Percentiles rank a stretch among this genome's conserved stretches.
Conservation (phyloP, 2,329 filamentous ascomycete species). For the Epichloe bromicola region DNA sequence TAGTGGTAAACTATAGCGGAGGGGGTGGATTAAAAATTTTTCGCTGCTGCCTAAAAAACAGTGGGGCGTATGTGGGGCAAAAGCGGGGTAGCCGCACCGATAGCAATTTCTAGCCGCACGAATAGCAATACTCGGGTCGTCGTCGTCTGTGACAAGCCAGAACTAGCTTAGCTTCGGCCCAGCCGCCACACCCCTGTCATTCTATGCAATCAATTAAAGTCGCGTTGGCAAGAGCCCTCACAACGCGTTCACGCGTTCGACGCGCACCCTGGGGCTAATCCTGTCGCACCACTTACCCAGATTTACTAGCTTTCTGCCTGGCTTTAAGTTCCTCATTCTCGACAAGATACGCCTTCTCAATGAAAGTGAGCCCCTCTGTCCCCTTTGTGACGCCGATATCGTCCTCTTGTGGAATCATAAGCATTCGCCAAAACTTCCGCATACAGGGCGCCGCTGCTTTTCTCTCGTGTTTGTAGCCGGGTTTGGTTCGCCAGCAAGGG, state of each 20-base stretch:
- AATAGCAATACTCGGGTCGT: too few relatives aligned
- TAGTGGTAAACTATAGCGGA: too few relatives aligned
- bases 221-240: slow-evolving; percentile 16
- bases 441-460: background rate
- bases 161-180: too few relatives aligned
- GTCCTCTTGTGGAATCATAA: background rate
- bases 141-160: too few relatives aligned
- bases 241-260: slow-evolving; percentile 15
- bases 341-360: background rate
- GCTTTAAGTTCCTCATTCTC: background rate
- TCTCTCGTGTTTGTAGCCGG: background rate
- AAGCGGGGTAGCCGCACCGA: too few relatives aligned
- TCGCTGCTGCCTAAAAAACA: too few relatives aligned
- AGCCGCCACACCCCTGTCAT: background rate
- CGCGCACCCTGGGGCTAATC: background rate
- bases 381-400: background rate
- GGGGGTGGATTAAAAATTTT: too few relatives aligned
- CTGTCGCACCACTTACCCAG: background rate
- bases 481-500: background rate
- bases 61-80: too few relatives aligned
- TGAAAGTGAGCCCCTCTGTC: background rate
- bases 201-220: slow-evolving; percentile 28
- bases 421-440: background rate
- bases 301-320: background rate
- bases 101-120: too few relatives aligned